Evolutionary conservation across 2,329 filamentous ascomycete species (phyloP).

Genomic region (Thielaviopsis populi): DNA sequence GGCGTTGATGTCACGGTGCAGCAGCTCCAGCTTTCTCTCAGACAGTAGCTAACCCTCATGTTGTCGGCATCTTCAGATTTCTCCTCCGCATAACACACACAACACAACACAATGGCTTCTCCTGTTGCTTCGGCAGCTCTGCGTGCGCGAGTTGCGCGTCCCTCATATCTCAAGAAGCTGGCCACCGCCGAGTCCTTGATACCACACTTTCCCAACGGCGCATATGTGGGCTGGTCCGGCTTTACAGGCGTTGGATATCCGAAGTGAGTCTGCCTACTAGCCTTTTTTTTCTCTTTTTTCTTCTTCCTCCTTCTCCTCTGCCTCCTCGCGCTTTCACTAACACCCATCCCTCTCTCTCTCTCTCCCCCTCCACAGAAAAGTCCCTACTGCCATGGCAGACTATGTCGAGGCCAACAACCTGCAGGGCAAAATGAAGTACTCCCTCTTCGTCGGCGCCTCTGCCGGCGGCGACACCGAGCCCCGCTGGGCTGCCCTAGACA

Average conservation of each 20-base stretch:
- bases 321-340: neutral
- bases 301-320: neutral
- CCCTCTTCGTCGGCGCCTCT: slow-evolving; percentile 77
- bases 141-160: slow-evolving; percentile 58
- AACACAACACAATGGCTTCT: slow-evolving; percentile 29
- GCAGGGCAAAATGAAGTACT: slow-evolving; percentile 73
- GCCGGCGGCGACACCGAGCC: slow-evolving; percentile 84
- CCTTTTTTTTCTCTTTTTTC: too few relatives aligned
- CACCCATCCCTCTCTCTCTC: neutral
- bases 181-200: slow-evolving; percentile 66
- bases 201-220: slow-evolving; percentile 63
- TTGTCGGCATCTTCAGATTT: slow-evolving; percentile 15
- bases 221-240: slow-evolving; percentile 83
- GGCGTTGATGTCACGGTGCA: neutral
- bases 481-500: slow-evolving; percentile 74
- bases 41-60: neutral
- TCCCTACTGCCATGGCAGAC: slow-evolving; percentile 70
- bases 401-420: slow-evolving; percentile 78
- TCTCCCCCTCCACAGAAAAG: neutral
- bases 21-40: too few relatives aligned
- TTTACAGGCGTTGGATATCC: slow-evolving; percentile 86
- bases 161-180: slow-evolving; percentile 67
- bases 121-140: slow-evolving; percentile 54
- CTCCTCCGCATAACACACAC: neutral
- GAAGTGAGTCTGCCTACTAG: slow-evolving; percentile 35